phyloP scores from a whole-genome alignment of 805 yeast species.

The Grigorovia transvaalensis region DNA sequence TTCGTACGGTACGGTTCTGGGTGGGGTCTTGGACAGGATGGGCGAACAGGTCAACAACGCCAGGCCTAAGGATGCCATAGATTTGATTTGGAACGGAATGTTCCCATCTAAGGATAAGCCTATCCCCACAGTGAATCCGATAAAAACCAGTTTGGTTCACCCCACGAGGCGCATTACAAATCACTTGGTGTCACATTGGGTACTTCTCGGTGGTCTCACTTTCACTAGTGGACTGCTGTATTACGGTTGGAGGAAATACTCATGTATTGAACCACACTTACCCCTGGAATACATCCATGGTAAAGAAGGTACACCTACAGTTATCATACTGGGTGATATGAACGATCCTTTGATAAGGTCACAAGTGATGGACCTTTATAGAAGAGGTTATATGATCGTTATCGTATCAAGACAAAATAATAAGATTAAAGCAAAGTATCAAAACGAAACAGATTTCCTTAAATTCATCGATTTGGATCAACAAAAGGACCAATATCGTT shows the following conservation, averaged over 20 bases:
- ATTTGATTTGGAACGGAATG: not conserved
- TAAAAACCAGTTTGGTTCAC: not conserved
- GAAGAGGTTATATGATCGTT: conserved; percentile 25
- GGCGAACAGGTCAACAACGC: not conserved
- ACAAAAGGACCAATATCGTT: conserved; percentile 13
- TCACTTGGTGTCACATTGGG: not conserved
- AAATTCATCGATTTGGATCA: conserved; percentile 19
- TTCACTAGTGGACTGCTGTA: not conserved
- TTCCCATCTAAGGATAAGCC: not conserved
- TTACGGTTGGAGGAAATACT: not conserved
- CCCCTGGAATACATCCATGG: not conserved
- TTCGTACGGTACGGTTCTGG: not conserved
- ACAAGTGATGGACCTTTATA: conserved; percentile 28
- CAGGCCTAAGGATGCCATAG: not conserved
- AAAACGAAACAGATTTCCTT: conserved; percentile 24
- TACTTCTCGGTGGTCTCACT: not conserved
- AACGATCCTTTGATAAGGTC: conserved; percentile 28
- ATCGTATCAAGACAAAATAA: conserved; percentile 12
- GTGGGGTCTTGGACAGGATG: not conserved
- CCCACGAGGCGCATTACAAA: not conserved
- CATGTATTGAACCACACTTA: not conserved
- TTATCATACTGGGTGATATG: conserved; percentile 26
- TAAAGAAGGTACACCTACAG: not conserved
- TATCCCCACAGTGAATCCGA: not conserved
- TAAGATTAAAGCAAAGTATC: conserved; percentile 12